A percentile compares a stretch with the other conserved stretches of the same genome.
Evolutionary conservation across 129 eudicot genomes (phyloP).

Genomic region (Centrapalus pauciflorus): DNA sequence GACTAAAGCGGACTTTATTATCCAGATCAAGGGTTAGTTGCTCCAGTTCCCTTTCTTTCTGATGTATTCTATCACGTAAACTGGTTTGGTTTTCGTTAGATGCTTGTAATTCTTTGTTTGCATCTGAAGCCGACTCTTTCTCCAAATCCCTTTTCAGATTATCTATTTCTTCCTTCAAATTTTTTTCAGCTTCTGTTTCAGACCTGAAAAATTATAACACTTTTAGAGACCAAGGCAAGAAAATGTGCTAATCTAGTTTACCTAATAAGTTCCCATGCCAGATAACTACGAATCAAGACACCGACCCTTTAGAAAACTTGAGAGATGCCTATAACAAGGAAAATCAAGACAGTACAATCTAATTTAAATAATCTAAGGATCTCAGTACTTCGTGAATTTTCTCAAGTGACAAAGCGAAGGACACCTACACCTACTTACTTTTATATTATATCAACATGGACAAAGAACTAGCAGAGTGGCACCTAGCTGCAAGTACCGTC

Average conservation of each 20-base stretch:
- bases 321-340: background rate
- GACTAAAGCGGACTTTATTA: conserved; percentile 73
- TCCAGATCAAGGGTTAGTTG: conserved; percentile 62
- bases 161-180: conserved; percentile 66
- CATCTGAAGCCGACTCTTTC: conserved; percentile 33
- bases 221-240: background rate
- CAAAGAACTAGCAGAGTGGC: too few relatives aligned
- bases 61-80: conserved; percentile 36
- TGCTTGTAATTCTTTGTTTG: too few relatives aligned
- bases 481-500: too few relatives aligned
- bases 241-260: background rate
- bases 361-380: too few relatives aligned
- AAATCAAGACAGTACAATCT: background rate
- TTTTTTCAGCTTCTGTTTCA: conserved; percentile 80
- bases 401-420: too few relatives aligned
- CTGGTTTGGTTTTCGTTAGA: conserved; percentile 33
- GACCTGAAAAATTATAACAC: conserved; percentile 48
- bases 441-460: too few relatives aligned
- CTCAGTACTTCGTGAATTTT: too few relatives aligned
- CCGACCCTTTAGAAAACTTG: background rate
- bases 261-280: background rate
- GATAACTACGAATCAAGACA: background rate
- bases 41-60: conserved; percentile 67
- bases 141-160: conserved; percentile 42
- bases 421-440: too few relatives aligned